Percentiles rank a stretch among this genome's conserved stretches.
These are phyloP conservation scores for Teratosphaeria viscida DNA, from an alignment of 2,329 filamentous ascomycete genomes.

Conservation along the genomic window DNA sequence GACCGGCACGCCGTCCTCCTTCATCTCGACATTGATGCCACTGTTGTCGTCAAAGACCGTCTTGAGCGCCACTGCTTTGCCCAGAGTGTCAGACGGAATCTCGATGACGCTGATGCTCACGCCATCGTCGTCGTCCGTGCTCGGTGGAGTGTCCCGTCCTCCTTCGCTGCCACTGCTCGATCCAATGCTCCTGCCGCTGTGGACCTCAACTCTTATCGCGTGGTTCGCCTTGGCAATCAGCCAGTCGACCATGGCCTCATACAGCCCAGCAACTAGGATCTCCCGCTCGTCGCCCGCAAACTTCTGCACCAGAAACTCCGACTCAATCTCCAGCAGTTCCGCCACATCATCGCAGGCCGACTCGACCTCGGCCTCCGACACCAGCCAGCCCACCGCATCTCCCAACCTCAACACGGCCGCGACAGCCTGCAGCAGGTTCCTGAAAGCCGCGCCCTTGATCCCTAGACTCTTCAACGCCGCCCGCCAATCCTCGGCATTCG, in stretches of 20 bases:
- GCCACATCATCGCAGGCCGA: slow-evolving; percentile 84
- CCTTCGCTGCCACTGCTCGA: slow-evolving; percentile 55
- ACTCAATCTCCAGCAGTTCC: slow-evolving; percentile 74
- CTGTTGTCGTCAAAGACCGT: slow-evolving; percentile 86
- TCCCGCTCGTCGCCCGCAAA: slow-evolving; percentile 77
- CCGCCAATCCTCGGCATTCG: slow-evolving; percentile 87
- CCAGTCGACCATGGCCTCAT: slow-evolving; percentile 92
- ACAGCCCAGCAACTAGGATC: slow-evolving; percentile 73
- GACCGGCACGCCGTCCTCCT: slow-evolving; percentile 80
- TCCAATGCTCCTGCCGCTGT: slow-evolving; percentile 52
- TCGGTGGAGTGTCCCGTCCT: slow-evolving; percentile 52
- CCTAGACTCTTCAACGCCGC: slow-evolving; percentile 80
- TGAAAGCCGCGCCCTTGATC: slow-evolving; percentile 75
- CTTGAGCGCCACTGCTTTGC: slow-evolving; percentile 79
- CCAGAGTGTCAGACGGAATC: slow-evolving; percentile 66
- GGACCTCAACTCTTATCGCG: slow-evolving; percentile 67
- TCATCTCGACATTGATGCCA: slow-evolving; percentile 96
- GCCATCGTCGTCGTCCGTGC: slow-evolving; percentile 61
- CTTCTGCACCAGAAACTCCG: slow-evolving; percentile 66
- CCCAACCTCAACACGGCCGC: slow-evolving; percentile 84
- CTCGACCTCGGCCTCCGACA: slow-evolving; percentile 77
- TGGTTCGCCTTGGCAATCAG: slow-evolving; percentile 82
- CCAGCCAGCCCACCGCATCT: slow-evolving; percentile 72
- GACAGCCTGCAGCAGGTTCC: slow-evolving; percentile 74
- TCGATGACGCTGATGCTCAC: slow-evolving; percentile 85